These are phyloP conservation scores for Talaromyces sp. DNA, from an alignment of 2,329 filamentous ascomycete species.

Conservation along the genomic window DNA sequence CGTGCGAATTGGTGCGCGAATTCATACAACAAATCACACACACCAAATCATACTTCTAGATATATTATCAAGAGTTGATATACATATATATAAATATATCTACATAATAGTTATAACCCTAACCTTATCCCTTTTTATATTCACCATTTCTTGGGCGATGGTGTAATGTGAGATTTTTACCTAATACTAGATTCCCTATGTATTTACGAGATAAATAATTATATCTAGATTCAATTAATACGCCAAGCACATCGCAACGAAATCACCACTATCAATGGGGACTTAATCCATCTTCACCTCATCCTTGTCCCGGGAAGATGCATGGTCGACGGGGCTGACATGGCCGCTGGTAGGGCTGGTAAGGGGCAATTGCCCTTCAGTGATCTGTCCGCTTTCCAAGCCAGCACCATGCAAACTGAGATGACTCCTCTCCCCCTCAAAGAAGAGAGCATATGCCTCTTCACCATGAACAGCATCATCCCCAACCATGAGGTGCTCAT, in stretches of 20 bases:
- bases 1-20: too few species aligned
- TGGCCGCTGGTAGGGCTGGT: neutral
- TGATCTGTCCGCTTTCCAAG: conserved; percentile 17
- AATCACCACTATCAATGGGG: neutral
- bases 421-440: conserved; percentile 19
- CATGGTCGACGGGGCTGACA: neutral
- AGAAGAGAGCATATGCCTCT: conserved; percentile 34
- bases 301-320: conserved; percentile 8
- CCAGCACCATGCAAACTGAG: conserved; percentile 17
- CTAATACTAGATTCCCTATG: neutral
- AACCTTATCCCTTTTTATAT: neutral
- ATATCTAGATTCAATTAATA: neutral
- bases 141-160: too few species aligned
- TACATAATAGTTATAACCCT: too few species aligned
- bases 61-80: too few species aligned
- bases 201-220: neutral
- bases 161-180: neutral
- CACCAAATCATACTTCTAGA: too few species aligned
- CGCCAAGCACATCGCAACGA: neutral
- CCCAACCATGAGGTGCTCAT: conserved; percentile 45
- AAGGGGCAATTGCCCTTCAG: conserved; percentile 7
- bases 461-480: conserved; percentile 51
- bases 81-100: too few species aligned
- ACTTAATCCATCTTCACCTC: conserved; percentile 2
- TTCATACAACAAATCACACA: too few species aligned